phyloP scores from a whole-genome alignment of 306 rosid genomes.

The Medicago ruthenica region DNA sequence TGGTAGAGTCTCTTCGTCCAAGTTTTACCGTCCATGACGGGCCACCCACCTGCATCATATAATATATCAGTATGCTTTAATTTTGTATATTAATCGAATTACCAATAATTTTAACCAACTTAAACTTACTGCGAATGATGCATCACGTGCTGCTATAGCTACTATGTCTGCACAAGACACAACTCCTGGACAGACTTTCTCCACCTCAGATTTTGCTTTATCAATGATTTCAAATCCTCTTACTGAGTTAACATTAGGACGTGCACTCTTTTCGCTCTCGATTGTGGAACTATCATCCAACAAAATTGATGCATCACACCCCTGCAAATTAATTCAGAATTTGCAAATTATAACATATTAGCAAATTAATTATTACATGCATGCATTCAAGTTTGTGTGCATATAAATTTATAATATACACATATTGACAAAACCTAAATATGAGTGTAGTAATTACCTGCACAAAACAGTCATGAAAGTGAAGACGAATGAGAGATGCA shows the following conservation, averaged over 20 bases:
- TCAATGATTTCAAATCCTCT: slow-evolving; percentile 63
- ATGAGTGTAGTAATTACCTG: slow-evolving; percentile 30
- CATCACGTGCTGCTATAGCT: background rate
- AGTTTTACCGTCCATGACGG: slow-evolving; percentile 49
- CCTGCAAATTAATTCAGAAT: slow-evolving; percentile 37
- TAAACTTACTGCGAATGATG: no score
- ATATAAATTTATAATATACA: no score
- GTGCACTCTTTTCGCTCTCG: slow-evolving; percentile 54
- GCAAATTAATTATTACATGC: no score
- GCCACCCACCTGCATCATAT: slow-evolving; percentile 40
- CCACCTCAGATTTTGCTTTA: slow-evolving; percentile 62
- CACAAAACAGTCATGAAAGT: slow-evolving; percentile 54
- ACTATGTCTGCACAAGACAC: slow-evolving; percentile 34
- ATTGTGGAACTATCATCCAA: slow-evolving; percentile 42
- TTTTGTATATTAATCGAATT: no score
- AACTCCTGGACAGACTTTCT: slow-evolving; percentile 60
- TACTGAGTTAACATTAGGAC: slow-evolving; percentile 38
- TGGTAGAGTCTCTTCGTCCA: slow-evolving; percentile 54
- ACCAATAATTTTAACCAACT: no score
- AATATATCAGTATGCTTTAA: no score
- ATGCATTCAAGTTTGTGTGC: no score
- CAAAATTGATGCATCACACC: slow-evolving; percentile 68
- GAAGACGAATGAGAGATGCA: slow-evolving; percentile 45
- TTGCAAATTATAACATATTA: background rate
- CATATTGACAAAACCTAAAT: no score